phyloP scores from a whole-genome alignment of 768 basidiomycete species.

The Trametes gibbosa region DNA sequence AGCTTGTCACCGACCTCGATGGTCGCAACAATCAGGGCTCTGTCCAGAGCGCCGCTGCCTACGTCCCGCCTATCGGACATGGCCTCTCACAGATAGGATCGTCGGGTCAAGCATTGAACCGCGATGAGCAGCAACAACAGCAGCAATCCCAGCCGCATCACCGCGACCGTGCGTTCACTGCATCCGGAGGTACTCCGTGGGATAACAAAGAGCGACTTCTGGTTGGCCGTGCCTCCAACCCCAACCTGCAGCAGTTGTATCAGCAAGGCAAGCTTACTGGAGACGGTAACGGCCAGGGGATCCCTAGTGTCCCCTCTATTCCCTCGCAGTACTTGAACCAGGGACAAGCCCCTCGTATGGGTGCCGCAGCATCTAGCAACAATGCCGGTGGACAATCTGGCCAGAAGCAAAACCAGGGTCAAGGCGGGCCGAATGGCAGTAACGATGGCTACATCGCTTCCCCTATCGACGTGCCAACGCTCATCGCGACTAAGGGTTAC shows the following conservation, averaged over 20 bases:
- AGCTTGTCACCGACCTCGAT: constrained; percentile 62
- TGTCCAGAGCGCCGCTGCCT: constrained; percentile 51
- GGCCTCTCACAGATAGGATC: constrained; percentile 33
- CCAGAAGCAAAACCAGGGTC: constrained; percentile 37
- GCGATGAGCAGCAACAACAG: constrained; percentile 35
- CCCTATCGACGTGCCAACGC: constrained; percentile 81
- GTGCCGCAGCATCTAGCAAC: constrained; percentile 6
- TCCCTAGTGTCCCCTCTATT: constrained; percentile 71
- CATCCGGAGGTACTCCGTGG: constrained; percentile 48
- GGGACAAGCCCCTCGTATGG: constrained; percentile 30
- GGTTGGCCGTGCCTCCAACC: constrained; percentile 58
- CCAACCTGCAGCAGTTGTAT: constrained; percentile 65
- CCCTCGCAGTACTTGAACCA: constrained; percentile 73
- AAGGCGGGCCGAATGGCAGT: constrained; percentile 19
- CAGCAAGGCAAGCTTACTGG: constrained; percentile 35
- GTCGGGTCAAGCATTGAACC: constrained; percentile 18
- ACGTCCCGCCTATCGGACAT: constrained; percentile 43
- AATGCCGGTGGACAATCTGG: constrained; percentile 13
- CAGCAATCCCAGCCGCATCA: constrained; percentile 33
- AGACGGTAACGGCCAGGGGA: constrained; percentile 31
- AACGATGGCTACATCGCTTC: constrained; percentile 45
- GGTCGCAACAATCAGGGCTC: constrained; percentile 57
- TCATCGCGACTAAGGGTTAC: constrained; percentile 87
- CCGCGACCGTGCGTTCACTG: constrained; percentile 36
- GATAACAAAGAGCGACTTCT: constrained; percentile 64